These are phyloP conservation scores for Lyophyllum semitale DNA, from an alignment of 768 basidiomycete genomes.

Conservation along the genomic window DNA sequence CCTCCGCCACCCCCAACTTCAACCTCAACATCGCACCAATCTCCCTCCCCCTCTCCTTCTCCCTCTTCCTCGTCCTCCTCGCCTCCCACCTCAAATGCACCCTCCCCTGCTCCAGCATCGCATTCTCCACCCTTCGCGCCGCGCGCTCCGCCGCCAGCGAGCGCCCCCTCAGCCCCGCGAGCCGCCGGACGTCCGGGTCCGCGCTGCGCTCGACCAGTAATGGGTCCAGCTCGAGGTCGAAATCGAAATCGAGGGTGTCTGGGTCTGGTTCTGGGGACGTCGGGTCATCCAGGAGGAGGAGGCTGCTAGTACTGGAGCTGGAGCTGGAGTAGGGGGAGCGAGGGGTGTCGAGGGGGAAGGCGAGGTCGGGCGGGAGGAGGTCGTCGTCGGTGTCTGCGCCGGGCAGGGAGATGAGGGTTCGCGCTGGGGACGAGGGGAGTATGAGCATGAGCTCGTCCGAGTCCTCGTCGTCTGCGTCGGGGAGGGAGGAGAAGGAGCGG, in stretches of 20 bases:
- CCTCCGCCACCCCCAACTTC: constrained; percentile 39
- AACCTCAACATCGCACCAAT: constrained; percentile 55
- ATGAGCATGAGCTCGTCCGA: constrained; percentile 2
- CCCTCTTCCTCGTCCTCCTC: constrained; percentile 45
- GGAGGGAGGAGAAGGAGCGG: constrained; percentile 17
- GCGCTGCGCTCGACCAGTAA: constrained; percentile 29
- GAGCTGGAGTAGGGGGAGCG: background rate
- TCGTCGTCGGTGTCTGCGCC: constrained; percentile 37
- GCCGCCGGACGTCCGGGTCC: constrained; percentile 38
- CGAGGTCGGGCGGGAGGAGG: constrained; percentile 17
- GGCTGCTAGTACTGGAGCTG: constrained; percentile 15
- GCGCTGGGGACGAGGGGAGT: constrained; percentile 23
- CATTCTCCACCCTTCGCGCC: constrained; percentile 19
- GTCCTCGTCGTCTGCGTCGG: constrained; percentile 29
- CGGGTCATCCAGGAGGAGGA: constrained; percentile 44
- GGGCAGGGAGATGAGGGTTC: constrained; percentile 30
- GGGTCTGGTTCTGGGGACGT: constrained; percentile 39
- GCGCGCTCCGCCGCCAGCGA: constrained; percentile 20
- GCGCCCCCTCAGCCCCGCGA: constrained; percentile 42
- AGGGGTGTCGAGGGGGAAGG: background rate
- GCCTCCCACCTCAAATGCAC: constrained; percentile 41
- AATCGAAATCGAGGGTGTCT: constrained; percentile 40
- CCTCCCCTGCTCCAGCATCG: constrained; percentile 33
- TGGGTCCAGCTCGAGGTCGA: constrained; percentile 34
- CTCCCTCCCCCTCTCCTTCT: constrained; percentile 58